These are phyloP conservation scores for Rhodosporidiobolus sp. DNA, from an alignment of 768 basidiomycete species.

Conservation along the genomic window DNA sequence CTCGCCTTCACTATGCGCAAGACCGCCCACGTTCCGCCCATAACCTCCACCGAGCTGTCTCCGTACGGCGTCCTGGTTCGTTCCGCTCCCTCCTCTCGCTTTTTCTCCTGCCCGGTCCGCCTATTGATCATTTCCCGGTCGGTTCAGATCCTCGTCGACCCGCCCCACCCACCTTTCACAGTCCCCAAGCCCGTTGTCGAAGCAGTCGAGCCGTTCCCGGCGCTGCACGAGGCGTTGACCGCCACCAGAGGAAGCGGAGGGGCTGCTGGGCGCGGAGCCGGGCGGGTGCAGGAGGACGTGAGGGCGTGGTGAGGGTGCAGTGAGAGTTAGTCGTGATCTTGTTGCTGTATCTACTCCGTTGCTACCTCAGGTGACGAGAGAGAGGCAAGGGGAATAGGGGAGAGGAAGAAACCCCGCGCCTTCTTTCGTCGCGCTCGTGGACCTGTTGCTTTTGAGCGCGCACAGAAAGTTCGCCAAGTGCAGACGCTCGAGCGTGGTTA, in stretches of 20 bases:
- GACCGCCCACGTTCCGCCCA: slow-evolving; percentile 24
- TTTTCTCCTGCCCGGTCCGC: neutral
- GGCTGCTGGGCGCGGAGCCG: neutral
- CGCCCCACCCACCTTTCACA: neutral
- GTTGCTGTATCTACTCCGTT: too few species aligned
- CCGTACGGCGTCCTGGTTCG: slow-evolving; percentile 28
- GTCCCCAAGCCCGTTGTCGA: slow-evolving; percentile 11
- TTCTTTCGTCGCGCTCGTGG: too few species aligned
- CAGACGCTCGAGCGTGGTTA: too few species aligned
- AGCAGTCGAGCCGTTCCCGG: slow-evolving; percentile 12
- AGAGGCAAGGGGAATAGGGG: too few species aligned
- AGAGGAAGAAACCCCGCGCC: too few species aligned
- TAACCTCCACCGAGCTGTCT: slow-evolving; percentile 26
- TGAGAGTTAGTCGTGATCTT: too few species aligned
- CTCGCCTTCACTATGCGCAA: slow-evolving; percentile 18
- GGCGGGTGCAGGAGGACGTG: neutral
- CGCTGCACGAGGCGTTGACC: slow-evolving; percentile 15
- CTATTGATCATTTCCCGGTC: neutral
- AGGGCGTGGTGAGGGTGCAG: slow-evolving; percentile 5
- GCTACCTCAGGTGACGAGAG: too few species aligned
- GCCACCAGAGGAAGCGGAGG: neutral
- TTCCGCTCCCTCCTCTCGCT: neutral
- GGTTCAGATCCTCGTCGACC: slow-evolving; percentile 30
- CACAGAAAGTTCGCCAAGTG: too few species aligned
- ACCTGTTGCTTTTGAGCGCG: too few species aligned